phyloP scores from a whole-genome alignment of 257 asterid genomes.

The Lycium ferocissimum region DNA sequence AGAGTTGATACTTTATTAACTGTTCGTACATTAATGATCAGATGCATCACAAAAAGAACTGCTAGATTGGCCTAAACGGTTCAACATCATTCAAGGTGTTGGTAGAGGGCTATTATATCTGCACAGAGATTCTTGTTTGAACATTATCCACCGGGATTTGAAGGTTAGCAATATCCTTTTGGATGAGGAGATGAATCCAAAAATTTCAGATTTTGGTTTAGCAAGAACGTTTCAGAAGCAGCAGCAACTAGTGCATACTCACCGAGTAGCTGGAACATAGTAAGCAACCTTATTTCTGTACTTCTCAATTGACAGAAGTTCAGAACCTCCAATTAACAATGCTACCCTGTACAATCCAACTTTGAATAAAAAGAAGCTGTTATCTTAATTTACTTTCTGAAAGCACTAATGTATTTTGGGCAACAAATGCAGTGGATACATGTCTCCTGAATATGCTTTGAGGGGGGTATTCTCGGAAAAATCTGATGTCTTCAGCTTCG shows the following conservation, averaged over 20 bases:
- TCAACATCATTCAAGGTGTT: slow-evolving; percentile 39
- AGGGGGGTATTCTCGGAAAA: slow-evolving; percentile 30
- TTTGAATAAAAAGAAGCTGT: background rate
- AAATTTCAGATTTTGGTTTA: slow-evolving; percentile 46
- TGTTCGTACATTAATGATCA: slow-evolving; percentile 14
- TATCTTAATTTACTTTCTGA: background rate
- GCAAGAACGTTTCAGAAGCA: slow-evolving; percentile 43
- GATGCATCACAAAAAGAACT: slow-evolving; percentile 34
- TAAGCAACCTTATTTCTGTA: slow-evolving; percentile 4
- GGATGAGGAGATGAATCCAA: slow-evolving; percentile 44
- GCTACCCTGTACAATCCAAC: background rate
- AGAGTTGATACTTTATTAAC: background rate
- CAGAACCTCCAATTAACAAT: background rate
- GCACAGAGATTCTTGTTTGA: slow-evolving; percentile 45
- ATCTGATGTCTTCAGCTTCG: slow-evolving; percentile 37
- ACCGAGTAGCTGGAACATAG: slow-evolving; percentile 47
- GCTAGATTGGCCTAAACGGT: slow-evolving; percentile 42
- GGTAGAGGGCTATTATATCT: slow-evolving; percentile 46
- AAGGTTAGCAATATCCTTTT: slow-evolving; percentile 42
- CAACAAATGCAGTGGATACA: slow-evolving; percentile 31
- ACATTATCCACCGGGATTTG: slow-evolving; percentile 44
- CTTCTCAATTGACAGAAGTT: background rate
- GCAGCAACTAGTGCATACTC: slow-evolving; percentile 36
- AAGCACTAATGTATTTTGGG: background rate
- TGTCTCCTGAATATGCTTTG: slow-evolving; percentile 37